Conservation (phyloP, 2,329 filamentous ascomycete genomes). For the Xylaria sp. region DNA sequence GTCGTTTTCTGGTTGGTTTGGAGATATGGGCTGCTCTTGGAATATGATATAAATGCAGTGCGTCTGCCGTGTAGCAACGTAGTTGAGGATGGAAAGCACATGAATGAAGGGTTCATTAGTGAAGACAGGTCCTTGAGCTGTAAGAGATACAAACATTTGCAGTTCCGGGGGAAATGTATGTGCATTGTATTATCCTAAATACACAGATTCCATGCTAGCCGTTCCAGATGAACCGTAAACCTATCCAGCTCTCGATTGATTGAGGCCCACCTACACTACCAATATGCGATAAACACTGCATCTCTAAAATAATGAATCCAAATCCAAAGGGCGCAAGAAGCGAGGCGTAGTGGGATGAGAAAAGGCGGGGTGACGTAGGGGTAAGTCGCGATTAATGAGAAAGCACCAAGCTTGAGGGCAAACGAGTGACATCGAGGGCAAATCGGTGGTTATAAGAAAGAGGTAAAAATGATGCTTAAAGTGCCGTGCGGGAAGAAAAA, state of each 20-base stretch:
- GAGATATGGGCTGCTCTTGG: too few relatives aligned
- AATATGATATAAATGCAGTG: too few relatives aligned
- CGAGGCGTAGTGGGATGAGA: constrained; percentile 5
- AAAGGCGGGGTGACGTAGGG: too few relatives aligned
- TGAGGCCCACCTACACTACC: constrained; percentile 19
- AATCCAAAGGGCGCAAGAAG: constrained; percentile 1
- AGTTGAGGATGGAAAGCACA: too few relatives aligned
- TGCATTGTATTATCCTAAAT: constrained; percentile 22
- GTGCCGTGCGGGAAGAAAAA: constrained; percentile 23
- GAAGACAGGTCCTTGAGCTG: too few relatives aligned
- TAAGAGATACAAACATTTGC: too few relatives aligned
- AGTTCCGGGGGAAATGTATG: constrained; percentile 10
- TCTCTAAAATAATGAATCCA: constrained; percentile 15
- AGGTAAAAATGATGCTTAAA: constrained; percentile 21
- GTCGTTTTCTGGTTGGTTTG: not conserved
- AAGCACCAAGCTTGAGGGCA: not conserved
- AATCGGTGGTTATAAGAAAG: constrained; percentile 11
- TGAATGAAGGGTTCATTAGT: too few relatives aligned
- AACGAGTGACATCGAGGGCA: constrained; percentile 15
- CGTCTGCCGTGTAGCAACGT: too few relatives aligned
- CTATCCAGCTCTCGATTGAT: not conserved
- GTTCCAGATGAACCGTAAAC: not conserved
- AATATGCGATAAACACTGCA: constrained; percentile 14
- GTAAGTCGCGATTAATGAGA: constrained; percentile 12
- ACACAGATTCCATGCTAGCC: constrained; percentile 11